Evolutionary conservation across 2,329 filamentous ascomycete species (phyloP), one percentile per base, ranked within the genome.

Genomic region (Cladobotryum protrusum): DNA sequence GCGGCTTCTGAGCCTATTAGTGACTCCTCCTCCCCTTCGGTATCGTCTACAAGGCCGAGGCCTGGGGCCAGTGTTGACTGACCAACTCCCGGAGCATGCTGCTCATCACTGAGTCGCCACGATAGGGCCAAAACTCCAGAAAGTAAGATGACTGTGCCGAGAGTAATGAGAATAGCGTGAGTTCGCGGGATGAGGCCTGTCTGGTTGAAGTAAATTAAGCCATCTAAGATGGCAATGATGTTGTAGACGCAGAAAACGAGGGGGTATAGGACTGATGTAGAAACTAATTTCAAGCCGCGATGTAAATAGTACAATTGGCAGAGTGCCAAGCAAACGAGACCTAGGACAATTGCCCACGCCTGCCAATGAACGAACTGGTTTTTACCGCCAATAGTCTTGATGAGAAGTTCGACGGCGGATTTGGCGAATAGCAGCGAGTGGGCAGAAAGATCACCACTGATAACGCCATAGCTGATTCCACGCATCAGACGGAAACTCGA

Each of bases 241-340:
- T 99, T 99, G 77, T 97, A 99, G 56, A 97, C 83, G 76, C 93
- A 99, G 70, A 99, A 99, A 36, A 97, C 91, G 59, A 97, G 85
- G 5, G 93, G 93, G 68, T 99, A 99, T 58, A 99, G 77, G 54
- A 97, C 86, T 61, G 89, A 96, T 18, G 93, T 97, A 48, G 91
- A 96, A 67, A 95, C 90, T 47, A 99, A 78, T 69, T 96, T 96
- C 55, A 99, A 78, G 47, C 93, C 93, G 40, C 89, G 82, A 65
- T 99, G 93, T 53, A 99, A 81, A 68, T 95, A 97, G 71, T 96
- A 99, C 5, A 99, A 79, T 68, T 99, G 93, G 41, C 84, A 87
- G 41, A 99, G 78, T 4, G 93, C 92, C 53, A 97, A 77, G 3
- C 78, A 76, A 52, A 96, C 76, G 47, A 99, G 84, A 6, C 83